Evolutionary conservation across 2,329 filamentous ascomycete genomes (phyloP).

Genomic region (Scorias spongiosa): DNA sequence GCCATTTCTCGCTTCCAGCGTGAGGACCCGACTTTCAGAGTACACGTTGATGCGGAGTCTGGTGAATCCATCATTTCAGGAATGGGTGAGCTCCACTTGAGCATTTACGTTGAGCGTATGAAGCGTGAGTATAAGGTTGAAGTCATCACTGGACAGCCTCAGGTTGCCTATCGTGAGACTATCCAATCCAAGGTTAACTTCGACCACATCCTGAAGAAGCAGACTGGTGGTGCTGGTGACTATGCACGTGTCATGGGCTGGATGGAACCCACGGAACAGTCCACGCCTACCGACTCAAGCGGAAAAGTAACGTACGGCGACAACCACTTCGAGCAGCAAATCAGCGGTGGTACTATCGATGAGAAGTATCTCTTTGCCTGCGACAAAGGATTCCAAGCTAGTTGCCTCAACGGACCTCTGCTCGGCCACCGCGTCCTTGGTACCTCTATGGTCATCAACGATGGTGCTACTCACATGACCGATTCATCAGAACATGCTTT

Average conservation of each 20-base stretch:
- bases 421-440: conserved; percentile 89
- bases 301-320: conserved; percentile 34
- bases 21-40: conserved; percentile 93
- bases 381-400: conserved; percentile 79
- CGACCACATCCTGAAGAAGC: conserved; percentile 88
- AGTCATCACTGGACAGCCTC: conserved; percentile 86
- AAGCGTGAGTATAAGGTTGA: conserved; percentile 93
- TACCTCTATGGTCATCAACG: conserved; percentile 79
- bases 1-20: conserved; percentile 98
- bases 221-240: conserved; percentile 89
- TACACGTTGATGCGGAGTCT: conserved; percentile 80
- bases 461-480: conserved; percentile 92
- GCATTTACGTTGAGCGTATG: conserved; percentile 96
- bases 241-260: conserved; percentile 84
- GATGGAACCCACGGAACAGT: conserved; percentile 66
- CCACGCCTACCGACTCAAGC: not conserved
- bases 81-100: conserved; percentile 94
- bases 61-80: conserved; percentile 96
- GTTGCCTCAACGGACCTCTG: conserved; percentile 74
- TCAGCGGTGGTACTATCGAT: conserved; percentile 77
- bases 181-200: conserved; percentile 67
- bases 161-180: conserved; percentile 94
- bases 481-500: conserved; percentile 96
- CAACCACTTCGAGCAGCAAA: conserved; percentile 75
- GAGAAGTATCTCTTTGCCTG: conserved; percentile 94